phyloP scores from a whole-genome alignment of 495 filamentous ascomycete genomes.

The Penicillium odoratum region DNA sequence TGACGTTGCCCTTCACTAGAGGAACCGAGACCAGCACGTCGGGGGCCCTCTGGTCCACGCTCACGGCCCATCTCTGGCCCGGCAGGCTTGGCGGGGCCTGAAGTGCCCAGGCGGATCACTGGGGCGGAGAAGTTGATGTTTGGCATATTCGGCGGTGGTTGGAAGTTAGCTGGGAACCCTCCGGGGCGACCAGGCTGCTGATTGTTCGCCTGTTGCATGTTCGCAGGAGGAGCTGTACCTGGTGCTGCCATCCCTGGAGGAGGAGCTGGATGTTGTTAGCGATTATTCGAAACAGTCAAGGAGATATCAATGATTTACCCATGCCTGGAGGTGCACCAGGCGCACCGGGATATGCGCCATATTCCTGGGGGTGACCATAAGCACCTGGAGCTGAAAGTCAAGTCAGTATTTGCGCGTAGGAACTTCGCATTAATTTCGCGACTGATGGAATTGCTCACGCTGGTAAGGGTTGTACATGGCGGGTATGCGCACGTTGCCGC shows the following conservation, averaged over 20 bases:
- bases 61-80: constrained; percentile 53
- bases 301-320: constrained; percentile 56
- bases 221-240: constrained; percentile 74
- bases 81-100: constrained; percentile 64
- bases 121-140: constrained; percentile 98
- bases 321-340: constrained; percentile 83
- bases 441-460: constrained; percentile 48
- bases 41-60: constrained; percentile 45
- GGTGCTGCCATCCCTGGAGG: constrained; percentile 59
- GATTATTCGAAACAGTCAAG: neutral
- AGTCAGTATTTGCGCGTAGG: constrained; percentile 14
- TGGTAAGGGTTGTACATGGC: constrained; percentile 81
- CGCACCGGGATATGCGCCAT: constrained; percentile 70
- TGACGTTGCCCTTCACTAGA: constrained; percentile 68
- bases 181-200: constrained; percentile 70
- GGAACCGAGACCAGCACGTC: constrained; percentile 68
- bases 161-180: constrained; percentile 80
- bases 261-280: constrained; percentile 32
- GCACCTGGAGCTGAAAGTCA: constrained; percentile 41
- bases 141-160: constrained; percentile 87
- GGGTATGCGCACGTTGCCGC: constrained; percentile 6
- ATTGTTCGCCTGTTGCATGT: constrained; percentile 71
- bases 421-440: neutral
- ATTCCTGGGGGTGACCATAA: constrained; percentile 73
- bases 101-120: constrained; percentile 85